Conservation (phyloP, 257 asterid genomes). For the Solanum bulbocastanum region DNA sequence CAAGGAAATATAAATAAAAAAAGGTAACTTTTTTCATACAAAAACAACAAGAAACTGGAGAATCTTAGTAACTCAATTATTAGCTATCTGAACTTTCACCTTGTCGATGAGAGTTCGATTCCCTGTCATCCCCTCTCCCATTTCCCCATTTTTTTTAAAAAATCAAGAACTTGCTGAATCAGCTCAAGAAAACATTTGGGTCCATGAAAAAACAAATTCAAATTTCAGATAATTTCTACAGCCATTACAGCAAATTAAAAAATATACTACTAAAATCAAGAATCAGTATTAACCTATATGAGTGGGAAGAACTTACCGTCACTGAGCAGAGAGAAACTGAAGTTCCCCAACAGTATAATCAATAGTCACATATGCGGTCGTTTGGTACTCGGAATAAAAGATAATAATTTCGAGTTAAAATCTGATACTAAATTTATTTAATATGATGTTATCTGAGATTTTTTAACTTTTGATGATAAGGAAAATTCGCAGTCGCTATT, state of each 20-base stretch:
- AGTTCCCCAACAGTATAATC: too few relatives aligned
- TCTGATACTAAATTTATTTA: too few relatives aligned
- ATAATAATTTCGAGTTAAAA: too few relatives aligned
- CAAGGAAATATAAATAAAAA: not conserved
- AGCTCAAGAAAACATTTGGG: not conserved
- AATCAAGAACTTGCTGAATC: not conserved
- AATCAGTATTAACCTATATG: not conserved
- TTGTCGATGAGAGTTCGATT: too few relatives aligned
- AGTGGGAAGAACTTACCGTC: not conserved
- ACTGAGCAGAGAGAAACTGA: not conserved
- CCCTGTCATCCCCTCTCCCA: not conserved
- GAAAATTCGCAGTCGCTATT: accelerated
- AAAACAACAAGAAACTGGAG: not conserved
- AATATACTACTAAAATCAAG: too few relatives aligned
- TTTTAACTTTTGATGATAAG: too few relatives aligned
- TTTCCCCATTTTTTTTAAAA: not conserved
- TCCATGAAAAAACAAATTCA: not conserved
- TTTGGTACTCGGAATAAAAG: too few relatives aligned
- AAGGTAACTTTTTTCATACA: not conserved
- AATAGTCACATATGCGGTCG: too few relatives aligned
- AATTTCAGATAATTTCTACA: not conserved
- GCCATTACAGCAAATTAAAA: not conserved
- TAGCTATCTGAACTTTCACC: not conserved
- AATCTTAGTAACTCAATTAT: not conserved
- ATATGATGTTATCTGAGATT: too few relatives aligned